Evolutionary conservation across 176 grass and related monocot genomes (phyloP).

Genomic region (Aegilops umbellulata): DNA sequence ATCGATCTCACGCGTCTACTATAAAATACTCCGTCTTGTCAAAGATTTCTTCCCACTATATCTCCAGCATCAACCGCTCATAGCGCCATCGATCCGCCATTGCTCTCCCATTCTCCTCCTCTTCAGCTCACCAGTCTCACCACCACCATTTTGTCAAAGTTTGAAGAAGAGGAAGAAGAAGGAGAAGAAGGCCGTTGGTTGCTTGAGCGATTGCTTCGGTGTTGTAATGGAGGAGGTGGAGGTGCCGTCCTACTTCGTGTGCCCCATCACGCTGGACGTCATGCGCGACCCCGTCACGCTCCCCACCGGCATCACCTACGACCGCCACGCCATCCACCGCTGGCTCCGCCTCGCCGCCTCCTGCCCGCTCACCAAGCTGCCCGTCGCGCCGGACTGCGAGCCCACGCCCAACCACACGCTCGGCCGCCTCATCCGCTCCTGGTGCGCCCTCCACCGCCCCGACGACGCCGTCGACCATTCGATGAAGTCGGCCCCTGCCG

Average conservation of each 20-base stretch:
- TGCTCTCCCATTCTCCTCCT: background rate
- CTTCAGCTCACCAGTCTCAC: background rate
- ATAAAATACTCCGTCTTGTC: background rate
- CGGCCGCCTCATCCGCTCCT: conserved; percentile 68
- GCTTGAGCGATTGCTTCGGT: background rate
- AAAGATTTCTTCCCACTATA: background rate
- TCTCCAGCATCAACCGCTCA: background rate
- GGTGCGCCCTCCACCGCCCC: conserved; percentile 48
- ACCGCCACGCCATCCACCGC: conserved; percentile 74
- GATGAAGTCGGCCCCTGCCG: conserved; percentile 7
- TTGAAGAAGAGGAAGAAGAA: too few species aligned
- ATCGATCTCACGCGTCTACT: background rate
- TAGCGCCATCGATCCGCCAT: background rate
- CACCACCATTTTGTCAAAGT: background rate
- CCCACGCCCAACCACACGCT: conserved; percentile 90
- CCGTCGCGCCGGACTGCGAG: conserved; percentile 39
- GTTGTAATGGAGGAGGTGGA: conserved; percentile 41
- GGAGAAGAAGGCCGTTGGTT: background rate
- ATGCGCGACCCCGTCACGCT: conserved; percentile 87
- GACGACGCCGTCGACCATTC: conserved; percentile 26
- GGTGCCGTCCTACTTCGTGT: conserved; percentile 71
- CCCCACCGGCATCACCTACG: conserved; percentile 87
- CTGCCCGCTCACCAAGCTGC: conserved; percentile 80
- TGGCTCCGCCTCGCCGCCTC: conserved; percentile 57
- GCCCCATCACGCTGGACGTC: conserved; percentile 73